Conservation (phyloP, 2,329 filamentous ascomycete species). For the Paraphoma sp. region DNA sequence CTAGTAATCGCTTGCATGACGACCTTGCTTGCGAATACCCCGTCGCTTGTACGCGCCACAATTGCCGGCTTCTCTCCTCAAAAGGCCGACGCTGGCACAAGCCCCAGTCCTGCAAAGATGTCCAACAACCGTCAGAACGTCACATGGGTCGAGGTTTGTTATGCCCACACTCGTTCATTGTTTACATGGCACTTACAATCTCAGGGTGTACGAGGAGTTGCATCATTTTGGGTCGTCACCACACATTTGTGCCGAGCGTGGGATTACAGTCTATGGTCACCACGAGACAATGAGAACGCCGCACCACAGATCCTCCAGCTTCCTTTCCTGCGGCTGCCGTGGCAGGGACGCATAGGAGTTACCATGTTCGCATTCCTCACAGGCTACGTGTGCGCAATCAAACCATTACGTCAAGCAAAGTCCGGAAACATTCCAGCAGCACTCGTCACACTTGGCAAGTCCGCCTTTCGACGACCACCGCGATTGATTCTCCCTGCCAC, state of each 20-base stretch:
- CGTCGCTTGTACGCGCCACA: slow-evolving; percentile 34
- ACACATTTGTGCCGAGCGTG: slow-evolving; percentile 61
- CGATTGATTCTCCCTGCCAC: slow-evolving; percentile 61
- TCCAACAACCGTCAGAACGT: slow-evolving; percentile 46
- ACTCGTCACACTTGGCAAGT: slow-evolving; percentile 58
- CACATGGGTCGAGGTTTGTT: slow-evolving; percentile 50
- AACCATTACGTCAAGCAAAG: slow-evolving; percentile 60
- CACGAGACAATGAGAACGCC: slow-evolving; percentile 50
- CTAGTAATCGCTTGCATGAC: slow-evolving; percentile 28
- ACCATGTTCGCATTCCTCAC: slow-evolving; percentile 64
- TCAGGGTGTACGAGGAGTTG: slow-evolving; percentile 60
- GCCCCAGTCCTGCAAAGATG: slow-evolving; percentile 25
- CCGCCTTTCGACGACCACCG: slow-evolving; percentile 61
- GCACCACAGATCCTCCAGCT: slow-evolving; percentile 57
- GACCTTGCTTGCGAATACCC: slow-evolving; percentile 32
- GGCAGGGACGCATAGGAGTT: slow-evolving; percentile 62
- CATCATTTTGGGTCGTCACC: slow-evolving; percentile 60
- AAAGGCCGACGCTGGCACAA: slow-evolving; percentile 13
- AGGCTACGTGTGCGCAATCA: slow-evolving; percentile 63
- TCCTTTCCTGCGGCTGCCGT: slow-evolving; percentile 62
- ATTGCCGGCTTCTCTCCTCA: slow-evolving; percentile 21
- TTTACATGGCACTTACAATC: slow-evolving; percentile 5
- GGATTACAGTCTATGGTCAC: slow-evolving; percentile 60
- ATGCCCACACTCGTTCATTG: not conserved
- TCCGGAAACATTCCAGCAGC: slow-evolving; percentile 54